Evolutionary conservation across 495 filamentous ascomycete species (phyloP).

Genomic region (Podospora bellae-mahoneyi): DNA sequence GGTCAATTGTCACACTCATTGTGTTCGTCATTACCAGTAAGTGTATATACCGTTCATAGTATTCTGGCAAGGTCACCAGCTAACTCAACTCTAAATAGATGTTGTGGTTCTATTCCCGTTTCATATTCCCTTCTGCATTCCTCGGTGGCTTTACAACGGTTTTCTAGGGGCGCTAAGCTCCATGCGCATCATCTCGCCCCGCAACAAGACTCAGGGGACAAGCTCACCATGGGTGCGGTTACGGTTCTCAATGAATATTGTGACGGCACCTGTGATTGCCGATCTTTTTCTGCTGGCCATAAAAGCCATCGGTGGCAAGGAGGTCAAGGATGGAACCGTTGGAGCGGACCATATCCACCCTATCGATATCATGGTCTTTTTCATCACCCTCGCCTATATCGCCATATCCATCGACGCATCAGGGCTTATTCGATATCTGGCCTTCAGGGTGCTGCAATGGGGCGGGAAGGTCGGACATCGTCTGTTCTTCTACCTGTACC

Average conservation of each 20-base stretch:
- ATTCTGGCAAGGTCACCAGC: neutral
- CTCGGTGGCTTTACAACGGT: slow-evolving; percentile 44
- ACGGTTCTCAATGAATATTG: slow-evolving; percentile 60
- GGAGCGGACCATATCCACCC: slow-evolving; percentile 59
- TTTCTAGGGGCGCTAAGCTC: slow-evolving; percentile 40
- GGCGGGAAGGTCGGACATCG: slow-evolving; percentile 58
- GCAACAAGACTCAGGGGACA: slow-evolving; percentile 26
- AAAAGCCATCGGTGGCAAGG: slow-evolving; percentile 55
- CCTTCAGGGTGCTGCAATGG: slow-evolving; percentile 64
- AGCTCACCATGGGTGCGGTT: slow-evolving; percentile 32
- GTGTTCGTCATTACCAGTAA: slow-evolving; percentile 62
- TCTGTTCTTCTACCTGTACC: slow-evolving; percentile 65
- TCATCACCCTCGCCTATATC: slow-evolving; percentile 68
- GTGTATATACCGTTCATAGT: slow-evolving; percentile 19
- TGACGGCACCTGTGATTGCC: slow-evolving; percentile 61
- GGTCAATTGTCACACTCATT: slow-evolving; percentile 61
- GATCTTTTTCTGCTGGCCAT: slow-evolving; percentile 65
- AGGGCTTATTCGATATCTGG: slow-evolving; percentile 61
- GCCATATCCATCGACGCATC: slow-evolving; percentile 71
- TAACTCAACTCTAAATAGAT: slow-evolving; percentile 38
- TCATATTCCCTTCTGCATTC: slow-evolving; percentile 55
- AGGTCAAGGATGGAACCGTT: slow-evolving; percentile 60
- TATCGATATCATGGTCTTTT: slow-evolving; percentile 64
- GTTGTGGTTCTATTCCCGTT: slow-evolving; percentile 63
- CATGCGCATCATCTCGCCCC: slow-evolving; percentile 50